These are phyloP conservation scores for Plasmodium falciparum DNA, from an alignment of 169 alveolate genomes.

Conservation along the genomic window DNA sequence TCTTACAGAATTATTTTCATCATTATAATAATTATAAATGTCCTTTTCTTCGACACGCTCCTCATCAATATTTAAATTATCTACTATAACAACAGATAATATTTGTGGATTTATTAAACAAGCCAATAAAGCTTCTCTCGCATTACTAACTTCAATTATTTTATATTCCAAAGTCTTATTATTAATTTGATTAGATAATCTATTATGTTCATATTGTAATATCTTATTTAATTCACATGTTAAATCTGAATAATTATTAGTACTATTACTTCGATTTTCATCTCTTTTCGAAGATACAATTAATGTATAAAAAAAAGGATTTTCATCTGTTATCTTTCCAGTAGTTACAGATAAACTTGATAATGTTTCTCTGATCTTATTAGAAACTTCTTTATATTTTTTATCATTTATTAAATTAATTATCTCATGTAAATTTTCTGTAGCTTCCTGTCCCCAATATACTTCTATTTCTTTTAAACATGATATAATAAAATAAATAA, in stretches of 20 bases:
- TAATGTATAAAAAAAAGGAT: constrained; percentile 69
- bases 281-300: constrained; percentile 63
- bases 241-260: constrained; percentile 53
- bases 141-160: constrained; percentile 81
- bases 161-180: constrained; percentile 74
- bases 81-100: constrained; percentile 80
- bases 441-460: constrained; percentile 76
- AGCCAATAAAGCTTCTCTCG: constrained; percentile 79
- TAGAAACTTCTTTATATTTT: constrained; percentile 70
- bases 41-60: constrained; percentile 20
- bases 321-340: constrained; percentile 52
- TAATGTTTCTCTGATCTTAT: constrained; percentile 55
- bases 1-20: background rate
- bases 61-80: constrained; percentile 77
- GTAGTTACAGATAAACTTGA: constrained; percentile 73
- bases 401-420: constrained; percentile 63
- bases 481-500: constrained; percentile 43
- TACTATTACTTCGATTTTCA: constrained; percentile 17
- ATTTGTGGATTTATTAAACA: constrained; percentile 80
- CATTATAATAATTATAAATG: background rate
- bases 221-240: constrained; percentile 65
- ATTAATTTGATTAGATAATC: constrained; percentile 71
- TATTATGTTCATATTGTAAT: constrained; percentile 67
- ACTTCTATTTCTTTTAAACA: constrained; percentile 64
- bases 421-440: constrained; percentile 48